These are phyloP conservation scores for Candida stauntonica DNA, from an alignment of 805 yeast species.

Conservation along the genomic window DNA sequence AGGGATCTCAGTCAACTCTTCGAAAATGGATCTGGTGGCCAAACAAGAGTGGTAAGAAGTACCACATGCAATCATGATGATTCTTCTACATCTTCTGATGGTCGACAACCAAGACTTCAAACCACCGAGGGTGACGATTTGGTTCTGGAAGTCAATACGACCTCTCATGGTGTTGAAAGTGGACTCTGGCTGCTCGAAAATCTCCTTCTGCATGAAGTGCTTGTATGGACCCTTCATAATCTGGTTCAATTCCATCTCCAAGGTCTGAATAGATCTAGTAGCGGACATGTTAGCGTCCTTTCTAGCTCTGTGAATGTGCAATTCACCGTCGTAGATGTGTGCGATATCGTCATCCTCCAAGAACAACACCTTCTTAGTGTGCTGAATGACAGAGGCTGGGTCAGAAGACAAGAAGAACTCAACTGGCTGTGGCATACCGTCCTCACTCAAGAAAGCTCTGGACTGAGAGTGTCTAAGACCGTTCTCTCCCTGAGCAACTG, in stretches of 20 bases:
- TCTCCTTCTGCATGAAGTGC: conserved; percentile 98
- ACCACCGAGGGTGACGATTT: conserved; percentile 82
- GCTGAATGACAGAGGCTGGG: conserved; percentile 94
- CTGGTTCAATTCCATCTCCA: conserved; percentile 95
- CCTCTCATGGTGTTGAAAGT: conserved; percentile 99
- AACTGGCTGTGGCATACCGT: conserved; percentile 86
- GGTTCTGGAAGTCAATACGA: conserved; percentile 86
- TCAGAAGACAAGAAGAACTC: conserved; percentile 96
- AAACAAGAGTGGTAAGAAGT: conserved; percentile 98
- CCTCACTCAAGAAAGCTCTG: conserved; percentile 94
- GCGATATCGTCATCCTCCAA: conserved; percentile 98
- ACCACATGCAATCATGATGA: conserved; percentile 99
- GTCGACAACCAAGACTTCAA: conserved; percentile 78
- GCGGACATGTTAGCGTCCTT: conserved; percentile 86
- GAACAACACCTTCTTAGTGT: conserved; percentile 94
- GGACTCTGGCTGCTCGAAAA: conserved; percentile 97
- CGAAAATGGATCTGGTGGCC: conserved; percentile 94
- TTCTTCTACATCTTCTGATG: conserved; percentile 89
- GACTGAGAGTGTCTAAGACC: conserved; percentile 84
- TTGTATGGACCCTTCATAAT: conserved; percentile 96
- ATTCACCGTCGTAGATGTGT: conserved; percentile 95
- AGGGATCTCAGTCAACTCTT: conserved; percentile 93
- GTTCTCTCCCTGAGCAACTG: conserved; percentile 51
- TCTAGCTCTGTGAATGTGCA: conserved; percentile 95
- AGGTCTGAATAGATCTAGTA: conserved; percentile 91